A percentile compares a stretch with the other conserved stretches of the same genome.
These are phyloP conservation scores for Xylariaceae sp. DNA, from an alignment of 2,329 filamentous ascomycete genomes.

Conservation along the genomic window DNA sequence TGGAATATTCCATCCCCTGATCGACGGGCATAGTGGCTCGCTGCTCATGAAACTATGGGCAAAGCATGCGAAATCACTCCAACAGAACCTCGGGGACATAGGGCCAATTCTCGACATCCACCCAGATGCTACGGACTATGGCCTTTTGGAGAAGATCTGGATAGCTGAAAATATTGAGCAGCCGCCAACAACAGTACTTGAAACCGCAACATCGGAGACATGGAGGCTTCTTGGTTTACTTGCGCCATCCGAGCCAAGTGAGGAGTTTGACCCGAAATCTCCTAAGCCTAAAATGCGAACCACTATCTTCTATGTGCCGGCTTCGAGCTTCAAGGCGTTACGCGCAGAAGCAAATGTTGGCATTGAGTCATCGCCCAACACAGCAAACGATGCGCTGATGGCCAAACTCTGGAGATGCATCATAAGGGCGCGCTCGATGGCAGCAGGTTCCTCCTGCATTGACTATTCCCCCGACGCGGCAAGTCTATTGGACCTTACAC, in stretches of 20 bases:
- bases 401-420: conserved; percentile 13
- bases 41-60: conserved; percentile 10
- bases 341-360: conserved; percentile 5
- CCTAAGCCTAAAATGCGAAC: conserved; percentile 2
- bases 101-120: not conserved
- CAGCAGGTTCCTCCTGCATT: not conserved
- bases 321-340: conserved; percentile 2
- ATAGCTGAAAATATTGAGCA: not conserved
- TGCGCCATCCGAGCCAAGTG: conserved; percentile 1
- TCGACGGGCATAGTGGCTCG: conserved; percentile 9
- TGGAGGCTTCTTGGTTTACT: conserved; percentile 11
- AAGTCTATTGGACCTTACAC: conserved; percentile 10
- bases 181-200: not conserved
- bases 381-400: conserved; percentile 9
- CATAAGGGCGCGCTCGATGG: conserved; percentile 2
- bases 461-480: conserved; percentile 2
- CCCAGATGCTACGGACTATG: conserved; percentile 5
- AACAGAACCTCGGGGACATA: too few species aligned
- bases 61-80: conserved; percentile 1
- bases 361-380: not conserved
- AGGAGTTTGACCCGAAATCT: not conserved
- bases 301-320: conserved; percentile 12
- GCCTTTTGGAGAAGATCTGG: conserved; percentile 5
- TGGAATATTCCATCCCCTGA: conserved; percentile 7
- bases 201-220: conserved; percentile 1